Conservation (phyloP, 2,329 filamentous ascomycete genomes). For the Boeremia exigua region DNA sequence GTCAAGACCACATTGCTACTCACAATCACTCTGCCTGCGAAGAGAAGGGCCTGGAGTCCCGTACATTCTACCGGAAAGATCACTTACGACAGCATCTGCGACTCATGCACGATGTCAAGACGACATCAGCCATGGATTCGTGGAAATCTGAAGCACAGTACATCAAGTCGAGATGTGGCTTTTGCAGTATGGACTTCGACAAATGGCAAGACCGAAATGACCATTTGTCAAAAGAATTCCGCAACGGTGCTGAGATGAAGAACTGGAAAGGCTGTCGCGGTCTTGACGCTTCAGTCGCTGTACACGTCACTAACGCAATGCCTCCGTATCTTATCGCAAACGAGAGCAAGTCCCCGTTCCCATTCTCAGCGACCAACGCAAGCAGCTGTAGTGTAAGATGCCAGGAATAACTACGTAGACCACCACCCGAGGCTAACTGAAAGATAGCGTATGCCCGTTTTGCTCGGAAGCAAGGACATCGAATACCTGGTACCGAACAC, state of each 20-base stretch:
- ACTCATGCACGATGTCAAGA: constrained; percentile 67
- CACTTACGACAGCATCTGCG: constrained; percentile 67
- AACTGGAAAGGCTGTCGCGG: constrained; percentile 64
- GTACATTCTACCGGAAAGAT: constrained; percentile 68
- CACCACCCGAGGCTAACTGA: constrained; percentile 14
- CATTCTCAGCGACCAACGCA: constrained; percentile 54
- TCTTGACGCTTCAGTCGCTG: constrained; percentile 55
- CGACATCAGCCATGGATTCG: constrained; percentile 68
- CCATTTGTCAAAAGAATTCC: constrained; percentile 63
- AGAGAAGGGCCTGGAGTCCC: constrained; percentile 68
- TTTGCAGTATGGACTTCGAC: constrained; percentile 56
- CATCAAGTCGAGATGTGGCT: constrained; percentile 62
- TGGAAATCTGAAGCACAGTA: constrained; percentile 64
- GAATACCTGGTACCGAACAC: constrained; percentile 36
- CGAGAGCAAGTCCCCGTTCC: constrained; percentile 53
- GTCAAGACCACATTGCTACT: constrained; percentile 61
- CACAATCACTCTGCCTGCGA: constrained; percentile 70
- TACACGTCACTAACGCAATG: constrained; percentile 59
- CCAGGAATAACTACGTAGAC: not conserved
- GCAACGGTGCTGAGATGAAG: constrained; percentile 59
- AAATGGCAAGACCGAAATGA: constrained; percentile 60
- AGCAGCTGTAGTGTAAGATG: constrained; percentile 38
- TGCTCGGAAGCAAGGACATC: constrained; percentile 28
- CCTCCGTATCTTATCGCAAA: constrained; percentile 59
- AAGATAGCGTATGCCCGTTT: constrained; percentile 24